A percentile compares a stretch with the other conserved stretches of the same genome.
These are phyloP conservation scores for Solanum hybrid DNA, from an alignment of 305 asterid genomes.

Conservation along the genomic window DNA sequence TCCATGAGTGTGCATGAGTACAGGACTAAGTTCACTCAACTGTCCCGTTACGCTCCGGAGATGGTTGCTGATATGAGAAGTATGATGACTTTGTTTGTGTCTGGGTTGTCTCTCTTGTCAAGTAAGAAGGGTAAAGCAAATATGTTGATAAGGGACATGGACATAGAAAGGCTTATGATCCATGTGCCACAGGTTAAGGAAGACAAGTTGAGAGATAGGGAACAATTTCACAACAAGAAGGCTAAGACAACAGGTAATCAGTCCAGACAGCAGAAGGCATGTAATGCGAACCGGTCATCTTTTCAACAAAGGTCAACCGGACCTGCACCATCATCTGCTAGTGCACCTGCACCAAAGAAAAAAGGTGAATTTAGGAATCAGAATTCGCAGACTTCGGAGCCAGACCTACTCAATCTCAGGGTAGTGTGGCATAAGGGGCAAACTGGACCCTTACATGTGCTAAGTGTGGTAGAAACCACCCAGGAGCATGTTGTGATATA, in stretches of 20 bases:
- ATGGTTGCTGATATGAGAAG: neutral
- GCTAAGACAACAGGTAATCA: neutral
- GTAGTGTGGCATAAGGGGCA: neutral
- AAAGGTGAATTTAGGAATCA: neutral
- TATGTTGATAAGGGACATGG: neutral
- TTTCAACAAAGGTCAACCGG: neutral
- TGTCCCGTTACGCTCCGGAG: neutral
- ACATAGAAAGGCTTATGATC: too few relatives aligned
- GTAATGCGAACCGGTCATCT: neutral
- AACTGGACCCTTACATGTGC: neutral
- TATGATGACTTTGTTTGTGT: neutral
- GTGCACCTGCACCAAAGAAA: neutral
- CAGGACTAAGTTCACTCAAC: neutral
- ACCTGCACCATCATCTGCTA: neutral
- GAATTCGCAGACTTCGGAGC: neutral
- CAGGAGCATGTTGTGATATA: neutral
- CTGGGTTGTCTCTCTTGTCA: neutral
- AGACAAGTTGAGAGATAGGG: neutral
- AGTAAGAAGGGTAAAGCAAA: neutral
- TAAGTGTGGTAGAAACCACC: neutral
- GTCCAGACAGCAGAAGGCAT: neutral
- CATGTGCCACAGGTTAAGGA: neutral
- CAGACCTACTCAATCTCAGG: neutral
- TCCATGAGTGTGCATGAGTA: neutral
- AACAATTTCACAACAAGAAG: neutral